Conservation (phyloP, 2,329 filamentous ascomycete species). For the Sporothrix humicola region DNA sequence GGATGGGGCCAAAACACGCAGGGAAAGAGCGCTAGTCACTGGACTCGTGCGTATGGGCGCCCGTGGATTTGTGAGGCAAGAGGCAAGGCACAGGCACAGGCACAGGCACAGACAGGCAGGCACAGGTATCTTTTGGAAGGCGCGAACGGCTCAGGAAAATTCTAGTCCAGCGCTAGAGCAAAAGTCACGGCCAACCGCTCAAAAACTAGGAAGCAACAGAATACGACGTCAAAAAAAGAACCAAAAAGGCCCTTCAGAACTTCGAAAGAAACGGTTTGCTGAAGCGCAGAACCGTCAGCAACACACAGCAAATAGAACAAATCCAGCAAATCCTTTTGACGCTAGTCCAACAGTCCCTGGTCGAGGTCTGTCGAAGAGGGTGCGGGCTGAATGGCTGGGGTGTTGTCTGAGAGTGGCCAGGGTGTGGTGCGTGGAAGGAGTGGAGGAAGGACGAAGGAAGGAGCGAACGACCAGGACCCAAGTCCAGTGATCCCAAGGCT, state of each 20-base stretch:
- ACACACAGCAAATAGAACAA: background rate
- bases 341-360: conserved; percentile 24
- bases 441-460: conserved; percentile 42
- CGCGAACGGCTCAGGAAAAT: background rate
- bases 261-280: background rate
- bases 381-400: conserved; percentile 27
- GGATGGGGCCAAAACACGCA: conserved; percentile 17
- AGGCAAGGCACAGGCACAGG: too few relatives aligned
- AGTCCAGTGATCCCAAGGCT: background rate
- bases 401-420: conserved; percentile 10
- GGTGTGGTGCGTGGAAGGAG: conserved; percentile 23
- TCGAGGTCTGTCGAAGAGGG: conserved; percentile 7
- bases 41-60: background rate
- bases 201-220: background rate
- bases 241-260: background rate
- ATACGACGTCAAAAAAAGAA: background rate
- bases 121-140: background rate
- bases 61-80: conserved; percentile 1
- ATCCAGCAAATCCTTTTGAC: conserved; percentile 17
- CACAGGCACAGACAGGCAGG: background rate
- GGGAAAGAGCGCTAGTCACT: conserved; percentile 13
- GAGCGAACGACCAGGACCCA: conserved; percentile 20
- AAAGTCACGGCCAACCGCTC: background rate
- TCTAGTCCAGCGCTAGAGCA: background rate
- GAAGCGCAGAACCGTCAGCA: background rate